Evolutionary conservation across 1,139 yeast genomes (phyloP).

Genomic region (Kurtzmaniella quercitrusa): DNA sequence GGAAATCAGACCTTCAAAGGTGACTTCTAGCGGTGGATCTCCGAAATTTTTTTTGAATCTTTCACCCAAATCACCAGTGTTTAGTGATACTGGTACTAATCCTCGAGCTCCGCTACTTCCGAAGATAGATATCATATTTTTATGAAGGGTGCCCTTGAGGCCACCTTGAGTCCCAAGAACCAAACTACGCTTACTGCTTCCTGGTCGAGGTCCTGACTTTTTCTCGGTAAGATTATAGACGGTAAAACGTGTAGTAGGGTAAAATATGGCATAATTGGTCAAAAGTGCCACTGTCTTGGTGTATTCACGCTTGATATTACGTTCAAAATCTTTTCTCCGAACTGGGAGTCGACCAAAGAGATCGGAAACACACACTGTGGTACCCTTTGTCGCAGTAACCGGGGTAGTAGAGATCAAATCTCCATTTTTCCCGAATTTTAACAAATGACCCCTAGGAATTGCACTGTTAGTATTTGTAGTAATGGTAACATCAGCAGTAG

Average conservation of each 20-base stretch:
- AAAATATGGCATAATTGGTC: constrained; percentile 66
- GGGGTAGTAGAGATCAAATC: constrained; percentile 29
- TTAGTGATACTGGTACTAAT: constrained; percentile 43
- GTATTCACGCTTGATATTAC: constrained; percentile 69
- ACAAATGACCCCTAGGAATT: constrained; percentile 54
- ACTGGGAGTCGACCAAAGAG: constrained; percentile 71
- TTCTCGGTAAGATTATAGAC: constrained; percentile 45
- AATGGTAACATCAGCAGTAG: constrained; percentile 51
- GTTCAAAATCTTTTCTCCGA: constrained; percentile 63
- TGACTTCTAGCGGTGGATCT: constrained; percentile 16
- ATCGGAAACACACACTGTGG: constrained; percentile 47
- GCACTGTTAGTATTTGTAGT: constrained; percentile 48
- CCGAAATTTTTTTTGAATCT: constrained; percentile 14
- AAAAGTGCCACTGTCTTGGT: constrained; percentile 57
- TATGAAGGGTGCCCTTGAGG: constrained; percentile 23
- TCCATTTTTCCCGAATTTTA: constrained; percentile 56
- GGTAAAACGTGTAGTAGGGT: constrained; percentile 52
- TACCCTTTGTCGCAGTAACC: constrained; percentile 58
- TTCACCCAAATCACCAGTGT: constrained; percentile 17
- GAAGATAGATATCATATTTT: constrained; percentile 62
- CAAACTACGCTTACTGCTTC: constrained; percentile 39
- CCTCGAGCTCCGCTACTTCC: constrained; percentile 66
- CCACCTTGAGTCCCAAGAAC: constrained; percentile 51
- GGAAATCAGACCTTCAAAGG: constrained; percentile 61
- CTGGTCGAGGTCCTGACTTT: constrained; percentile 9